phyloP scores from a whole-genome alignment of 768 basidiomycete species.

The Mycena rosella region DNA sequence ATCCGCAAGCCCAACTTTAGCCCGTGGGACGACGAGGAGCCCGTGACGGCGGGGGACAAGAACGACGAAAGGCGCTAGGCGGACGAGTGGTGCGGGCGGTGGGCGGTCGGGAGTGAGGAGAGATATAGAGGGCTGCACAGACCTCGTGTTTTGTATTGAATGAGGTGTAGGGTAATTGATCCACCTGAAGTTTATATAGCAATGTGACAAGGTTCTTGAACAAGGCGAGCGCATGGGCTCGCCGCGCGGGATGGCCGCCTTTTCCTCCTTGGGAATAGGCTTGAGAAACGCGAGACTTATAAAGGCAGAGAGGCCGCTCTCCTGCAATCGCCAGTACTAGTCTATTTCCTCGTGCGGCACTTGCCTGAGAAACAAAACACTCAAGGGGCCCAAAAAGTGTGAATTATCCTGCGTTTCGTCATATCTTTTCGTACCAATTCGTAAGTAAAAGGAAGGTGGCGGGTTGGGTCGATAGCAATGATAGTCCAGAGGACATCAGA shows the following conservation, averaged over 20 bases:
- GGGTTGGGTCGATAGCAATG: slow-evolving; percentile 28
- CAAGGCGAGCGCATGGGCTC: slow-evolving; percentile 8
- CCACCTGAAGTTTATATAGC: slow-evolving; percentile 37
- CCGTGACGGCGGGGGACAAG: slow-evolving; percentile 25
- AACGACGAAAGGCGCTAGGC: slow-evolving; percentile 15
- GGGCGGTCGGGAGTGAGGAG: not conserved
- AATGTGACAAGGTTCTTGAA: slow-evolving; percentile 37
- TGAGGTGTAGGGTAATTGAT: slow-evolving; percentile 37
- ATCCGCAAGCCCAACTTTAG: slow-evolving; percentile 81
- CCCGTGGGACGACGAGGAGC: slow-evolving; percentile 85
- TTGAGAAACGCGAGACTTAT: slow-evolving; percentile 8
- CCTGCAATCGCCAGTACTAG: no score
- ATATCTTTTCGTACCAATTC: slow-evolving; percentile 37
- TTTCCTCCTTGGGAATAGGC: not conserved
- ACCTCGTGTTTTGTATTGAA: slow-evolving; percentile 36
- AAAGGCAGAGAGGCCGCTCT: no score
- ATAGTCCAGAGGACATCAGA: slow-evolving; percentile 26
- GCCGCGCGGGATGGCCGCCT: slow-evolving; percentile 9
- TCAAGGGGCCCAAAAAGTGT: slow-evolving; percentile 2
- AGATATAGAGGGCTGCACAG: slow-evolving; percentile 27
- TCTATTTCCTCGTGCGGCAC: no score
- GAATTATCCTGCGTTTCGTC: slow-evolving; percentile 34
- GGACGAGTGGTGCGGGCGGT: no score
- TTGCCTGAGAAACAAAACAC: no score
- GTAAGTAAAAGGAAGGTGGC: slow-evolving; percentile 34